Conservation (phyloP, 805 yeast species). For the Saccharomycopsis microspora region DNA sequence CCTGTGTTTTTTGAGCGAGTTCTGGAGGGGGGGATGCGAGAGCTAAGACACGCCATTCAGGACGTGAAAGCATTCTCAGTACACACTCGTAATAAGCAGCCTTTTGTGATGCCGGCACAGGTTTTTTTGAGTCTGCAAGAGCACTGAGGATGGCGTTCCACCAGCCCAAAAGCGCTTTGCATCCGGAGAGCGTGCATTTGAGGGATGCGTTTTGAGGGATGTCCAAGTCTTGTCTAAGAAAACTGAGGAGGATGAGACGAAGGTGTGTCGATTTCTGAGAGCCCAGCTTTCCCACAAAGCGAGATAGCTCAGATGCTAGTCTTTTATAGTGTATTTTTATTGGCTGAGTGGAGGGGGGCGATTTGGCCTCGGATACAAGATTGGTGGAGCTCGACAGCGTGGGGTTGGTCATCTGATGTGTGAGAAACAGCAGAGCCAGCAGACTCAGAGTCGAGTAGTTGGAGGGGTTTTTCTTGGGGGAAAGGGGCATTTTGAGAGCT, state of each 20-base stretch:
- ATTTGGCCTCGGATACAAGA: not conserved
- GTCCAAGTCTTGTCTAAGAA: constrained; percentile 11
- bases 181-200: constrained; percentile 8
- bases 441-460: constrained; percentile 8
- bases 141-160: constrained; percentile 36
- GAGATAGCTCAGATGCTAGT: constrained; percentile 10
- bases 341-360: not conserved
- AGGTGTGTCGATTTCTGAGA: constrained; percentile 12
- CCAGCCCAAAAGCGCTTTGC: constrained; percentile 31
- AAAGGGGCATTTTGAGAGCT: not conserved
- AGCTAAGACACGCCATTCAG: constrained; percentile 30
- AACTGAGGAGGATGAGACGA: constrained; percentile 8
- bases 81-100: constrained; percentile 44
- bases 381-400: constrained; percentile 10
- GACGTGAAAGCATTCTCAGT: constrained; percentile 35
- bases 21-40: not conserved
- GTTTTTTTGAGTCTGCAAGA: constrained; percentile 21
- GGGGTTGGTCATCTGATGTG: constrained; percentile 11
- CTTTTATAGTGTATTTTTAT: constrained; percentile 9
- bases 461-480: not conserved
- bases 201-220: constrained; percentile 1
- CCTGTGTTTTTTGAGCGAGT: not conserved
- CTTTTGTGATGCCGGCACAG: constrained; percentile 34
- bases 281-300: constrained; percentile 11
- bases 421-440: constrained; percentile 8